These are phyloP conservation scores for Pleurotus eryngii DNA, from an alignment of 768 basidiomycete genomes.

Conservation along the genomic window DNA sequence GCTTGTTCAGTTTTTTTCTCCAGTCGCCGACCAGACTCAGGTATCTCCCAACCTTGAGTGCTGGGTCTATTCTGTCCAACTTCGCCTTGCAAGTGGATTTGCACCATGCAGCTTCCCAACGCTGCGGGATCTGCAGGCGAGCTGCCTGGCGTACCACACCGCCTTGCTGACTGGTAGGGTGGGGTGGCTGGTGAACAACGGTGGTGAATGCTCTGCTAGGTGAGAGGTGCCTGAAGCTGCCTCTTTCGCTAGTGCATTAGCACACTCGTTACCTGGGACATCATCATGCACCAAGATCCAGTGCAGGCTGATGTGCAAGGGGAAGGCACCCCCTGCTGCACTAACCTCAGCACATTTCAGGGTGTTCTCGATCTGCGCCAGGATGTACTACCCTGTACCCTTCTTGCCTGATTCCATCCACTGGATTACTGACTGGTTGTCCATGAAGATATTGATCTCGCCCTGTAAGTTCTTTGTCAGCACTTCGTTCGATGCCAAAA, in stretches of 20 bases:
- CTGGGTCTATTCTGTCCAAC: too few relatives aligned
- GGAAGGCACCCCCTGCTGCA: not conserved
- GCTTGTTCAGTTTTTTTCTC: too few relatives aligned
- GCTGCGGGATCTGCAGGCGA: too few relatives aligned
- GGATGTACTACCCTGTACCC: not conserved
- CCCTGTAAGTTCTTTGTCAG: not conserved
- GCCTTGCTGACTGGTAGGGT: too few relatives aligned
- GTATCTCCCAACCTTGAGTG: too few relatives aligned
- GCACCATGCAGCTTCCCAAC: too few relatives aligned
- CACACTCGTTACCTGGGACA: conserved; percentile 12
- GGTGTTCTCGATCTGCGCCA: not conserved
- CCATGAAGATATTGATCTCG: not conserved
- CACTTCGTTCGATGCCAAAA: conserved; percentile 12
- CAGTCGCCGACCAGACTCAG: too few relatives aligned
- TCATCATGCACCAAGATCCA: conserved; percentile 25
- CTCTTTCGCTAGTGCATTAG: conserved; percentile 21
- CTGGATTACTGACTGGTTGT: not conserved
- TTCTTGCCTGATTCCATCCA: not conserved
- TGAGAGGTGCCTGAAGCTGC: too few relatives aligned
- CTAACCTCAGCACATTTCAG: not conserved
- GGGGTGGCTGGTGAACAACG: too few relatives aligned
- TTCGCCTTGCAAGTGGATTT: too few relatives aligned
- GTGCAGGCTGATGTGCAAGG: conserved; percentile 6
- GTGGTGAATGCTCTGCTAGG: too few relatives aligned
- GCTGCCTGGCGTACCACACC: too few relatives aligned